phyloP scores from a whole-genome alignment of 768 basidiomycete species.

The Pisolithus orientalis region DNA sequence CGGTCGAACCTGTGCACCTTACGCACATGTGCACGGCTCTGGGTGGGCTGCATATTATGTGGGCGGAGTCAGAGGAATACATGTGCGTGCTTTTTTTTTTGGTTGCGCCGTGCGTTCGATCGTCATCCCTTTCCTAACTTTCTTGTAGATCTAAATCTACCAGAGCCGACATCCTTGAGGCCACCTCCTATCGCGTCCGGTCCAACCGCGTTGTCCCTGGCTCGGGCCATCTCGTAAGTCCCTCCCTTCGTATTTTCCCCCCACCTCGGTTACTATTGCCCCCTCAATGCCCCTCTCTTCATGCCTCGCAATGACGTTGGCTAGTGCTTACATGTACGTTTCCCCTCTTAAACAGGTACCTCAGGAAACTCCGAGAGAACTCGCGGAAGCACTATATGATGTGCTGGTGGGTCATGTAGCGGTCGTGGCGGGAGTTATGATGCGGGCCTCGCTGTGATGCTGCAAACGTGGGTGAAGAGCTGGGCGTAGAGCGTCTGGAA shows the following conservation, averaged over 20 bases:
- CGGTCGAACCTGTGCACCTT: constrained; percentile 18
- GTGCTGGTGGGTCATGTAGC: not conserved
- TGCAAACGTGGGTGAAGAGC: no score
- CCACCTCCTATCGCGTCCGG: constrained; percentile 14
- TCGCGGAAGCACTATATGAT: not conserved
- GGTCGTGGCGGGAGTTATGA: not conserved
- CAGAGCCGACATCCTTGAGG: constrained; percentile 23
- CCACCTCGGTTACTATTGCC: no score
- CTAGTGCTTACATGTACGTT: no score
- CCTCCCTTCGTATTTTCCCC: not conserved
- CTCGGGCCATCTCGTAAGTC: constrained; percentile 26
- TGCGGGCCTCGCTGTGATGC: not conserved
- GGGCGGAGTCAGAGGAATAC: constrained; percentile 27
- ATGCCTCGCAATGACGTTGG: no score
- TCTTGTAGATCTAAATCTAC: constrained; percentile 18
- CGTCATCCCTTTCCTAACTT: not conserved
- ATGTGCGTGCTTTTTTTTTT: constrained; percentile 9
- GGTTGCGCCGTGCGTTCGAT: not conserved
- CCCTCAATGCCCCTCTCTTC: no score
- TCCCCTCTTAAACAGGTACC: no score
- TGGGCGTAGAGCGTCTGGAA: no score
- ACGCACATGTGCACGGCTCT: constrained; percentile 13
- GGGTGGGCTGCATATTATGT: constrained; percentile 21
- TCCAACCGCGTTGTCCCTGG: constrained; percentile 18
- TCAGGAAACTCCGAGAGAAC: not conserved